Conservation (phyloP, 345 rosid genomes). For the Euphorbia lathyris region DNA sequence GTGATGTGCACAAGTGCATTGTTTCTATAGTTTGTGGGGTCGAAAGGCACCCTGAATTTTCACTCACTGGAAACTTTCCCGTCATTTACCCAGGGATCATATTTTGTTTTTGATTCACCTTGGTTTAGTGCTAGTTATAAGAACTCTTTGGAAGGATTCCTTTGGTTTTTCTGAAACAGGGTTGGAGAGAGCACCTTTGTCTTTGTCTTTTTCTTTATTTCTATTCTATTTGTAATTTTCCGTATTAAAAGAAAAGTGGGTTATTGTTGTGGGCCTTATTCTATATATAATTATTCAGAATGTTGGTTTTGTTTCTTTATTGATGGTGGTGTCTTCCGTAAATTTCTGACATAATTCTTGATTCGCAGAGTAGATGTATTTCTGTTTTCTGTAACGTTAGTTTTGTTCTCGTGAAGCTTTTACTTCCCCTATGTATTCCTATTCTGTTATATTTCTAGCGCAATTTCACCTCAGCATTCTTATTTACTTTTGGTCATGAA, state of each 20-base stretch:
- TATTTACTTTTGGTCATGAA: constrained; percentile 5
- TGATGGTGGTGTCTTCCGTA: background rate
- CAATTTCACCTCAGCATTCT: background rate
- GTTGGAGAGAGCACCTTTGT: background rate
- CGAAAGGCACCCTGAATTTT: background rate
- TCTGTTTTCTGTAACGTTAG: background rate
- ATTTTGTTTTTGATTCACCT: background rate
- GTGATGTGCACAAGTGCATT: background rate
- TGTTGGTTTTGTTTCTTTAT: background rate
- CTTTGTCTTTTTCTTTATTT: background rate
- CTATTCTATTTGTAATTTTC: too few relatives aligned
- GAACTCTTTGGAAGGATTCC: background rate
- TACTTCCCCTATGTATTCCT: background rate
- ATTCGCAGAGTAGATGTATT: background rate
- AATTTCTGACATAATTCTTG: background rate
- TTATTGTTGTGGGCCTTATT: background rate
- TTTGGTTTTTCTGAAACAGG: background rate
- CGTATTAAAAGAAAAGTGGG: too few relatives aligned
- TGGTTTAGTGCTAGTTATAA: background rate
- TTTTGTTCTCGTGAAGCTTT: background rate
- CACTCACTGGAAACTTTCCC: background rate
- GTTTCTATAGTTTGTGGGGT: too few relatives aligned
- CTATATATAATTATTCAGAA: background rate
- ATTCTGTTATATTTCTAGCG: background rate
- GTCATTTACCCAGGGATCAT: background rate